Conservation (phyloP, 495 filamentous ascomycete species). For the Melanomma pulvis-pyrius region DNA sequence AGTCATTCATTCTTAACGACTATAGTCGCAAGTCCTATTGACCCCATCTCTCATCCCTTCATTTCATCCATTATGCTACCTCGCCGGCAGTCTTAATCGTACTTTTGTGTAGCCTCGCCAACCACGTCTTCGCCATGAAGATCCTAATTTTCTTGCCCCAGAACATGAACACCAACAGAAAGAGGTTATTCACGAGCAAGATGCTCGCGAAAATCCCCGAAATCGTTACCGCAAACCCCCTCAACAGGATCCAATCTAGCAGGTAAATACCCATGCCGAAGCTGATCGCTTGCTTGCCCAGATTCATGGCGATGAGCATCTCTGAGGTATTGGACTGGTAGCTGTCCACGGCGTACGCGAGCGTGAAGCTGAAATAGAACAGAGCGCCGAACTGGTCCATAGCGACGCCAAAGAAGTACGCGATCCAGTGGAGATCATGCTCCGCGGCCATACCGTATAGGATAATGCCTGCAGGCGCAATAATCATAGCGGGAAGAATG, state of each 20-base stretch:
- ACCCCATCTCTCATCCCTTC: too few relatives aligned
- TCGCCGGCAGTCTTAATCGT: conserved; percentile 27
- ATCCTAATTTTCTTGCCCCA: conserved; percentile 60
- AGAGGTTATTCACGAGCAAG: conserved; percentile 59
- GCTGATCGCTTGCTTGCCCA: conserved; percentile 66
- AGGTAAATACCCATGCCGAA: conserved; percentile 65
- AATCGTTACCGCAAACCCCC: conserved; percentile 62
- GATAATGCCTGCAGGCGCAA: conserved; percentile 58
- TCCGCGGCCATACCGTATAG: conserved; percentile 60
- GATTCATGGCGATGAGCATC: conserved; percentile 70
- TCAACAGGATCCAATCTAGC: conserved; percentile 59
- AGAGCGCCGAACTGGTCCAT: conserved; percentile 58
- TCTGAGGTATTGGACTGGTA: conserved; percentile 61
- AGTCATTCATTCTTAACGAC: too few relatives aligned
- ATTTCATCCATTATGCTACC: conserved; percentile 22
- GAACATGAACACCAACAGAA: conserved; percentile 58
- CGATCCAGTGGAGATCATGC: conserved; percentile 57
- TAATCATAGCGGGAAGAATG: conserved; percentile 57
- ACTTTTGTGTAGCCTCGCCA: conserved; percentile 54
- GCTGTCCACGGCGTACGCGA: conserved; percentile 62
- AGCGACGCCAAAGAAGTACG: conserved; percentile 57
- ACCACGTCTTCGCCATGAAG: conserved; percentile 56
- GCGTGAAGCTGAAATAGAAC: conserved; percentile 64
- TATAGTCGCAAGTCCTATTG: too few relatives aligned
- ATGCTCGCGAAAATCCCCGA: conserved; percentile 60